phyloP scores from a whole-genome alignment of 2,329 filamentous ascomycete genomes.

The Cordyceps pruinosa region DNA sequence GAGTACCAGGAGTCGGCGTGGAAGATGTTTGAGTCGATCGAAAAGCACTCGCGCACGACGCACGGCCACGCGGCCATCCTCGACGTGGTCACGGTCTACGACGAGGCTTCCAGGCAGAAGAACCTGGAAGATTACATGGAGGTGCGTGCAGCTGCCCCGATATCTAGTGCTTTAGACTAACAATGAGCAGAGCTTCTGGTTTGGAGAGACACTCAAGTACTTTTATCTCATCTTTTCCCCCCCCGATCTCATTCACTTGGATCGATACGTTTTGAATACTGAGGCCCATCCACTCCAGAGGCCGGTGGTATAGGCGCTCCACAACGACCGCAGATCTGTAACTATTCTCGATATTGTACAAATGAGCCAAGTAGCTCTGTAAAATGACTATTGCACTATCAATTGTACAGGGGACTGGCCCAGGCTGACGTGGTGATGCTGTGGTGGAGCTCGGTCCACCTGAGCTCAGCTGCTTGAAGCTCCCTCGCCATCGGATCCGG shows the following conservation, averaged over 20 bases:
- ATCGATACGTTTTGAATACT: constrained; percentile 53
- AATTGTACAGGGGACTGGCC: not conserved
- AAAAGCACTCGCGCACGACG: constrained; percentile 49
- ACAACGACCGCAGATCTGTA: too few relatives aligned
- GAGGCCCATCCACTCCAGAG: constrained; percentile 45
- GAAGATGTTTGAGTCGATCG: constrained; percentile 62
- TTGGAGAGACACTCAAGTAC: constrained; percentile 59
- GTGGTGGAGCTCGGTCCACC: constrained; percentile 6
- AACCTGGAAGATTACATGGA: constrained; percentile 57
- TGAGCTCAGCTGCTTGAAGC: not conserved
- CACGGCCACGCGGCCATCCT: constrained; percentile 57
- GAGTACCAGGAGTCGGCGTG: constrained; percentile 62
- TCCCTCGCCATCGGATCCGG: not conserved
- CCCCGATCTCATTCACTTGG: constrained; percentile 48
- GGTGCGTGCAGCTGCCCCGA: constrained; percentile 20
- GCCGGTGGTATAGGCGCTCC: constrained; percentile 12
- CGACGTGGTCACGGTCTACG: constrained; percentile 41
- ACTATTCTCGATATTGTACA: too few relatives aligned
- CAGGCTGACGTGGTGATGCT: not conserved
- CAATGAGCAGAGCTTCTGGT: constrained; percentile 63
- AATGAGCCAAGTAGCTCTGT: not conserved
- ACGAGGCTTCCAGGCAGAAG: constrained; percentile 32
- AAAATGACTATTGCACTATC: not conserved
- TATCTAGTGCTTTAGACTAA: constrained; percentile 64
- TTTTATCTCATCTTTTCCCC: constrained; percentile 54